Conservation (phyloP, 495 filamentous ascomycete species). For the Elaphomyces granulatus region DNA sequence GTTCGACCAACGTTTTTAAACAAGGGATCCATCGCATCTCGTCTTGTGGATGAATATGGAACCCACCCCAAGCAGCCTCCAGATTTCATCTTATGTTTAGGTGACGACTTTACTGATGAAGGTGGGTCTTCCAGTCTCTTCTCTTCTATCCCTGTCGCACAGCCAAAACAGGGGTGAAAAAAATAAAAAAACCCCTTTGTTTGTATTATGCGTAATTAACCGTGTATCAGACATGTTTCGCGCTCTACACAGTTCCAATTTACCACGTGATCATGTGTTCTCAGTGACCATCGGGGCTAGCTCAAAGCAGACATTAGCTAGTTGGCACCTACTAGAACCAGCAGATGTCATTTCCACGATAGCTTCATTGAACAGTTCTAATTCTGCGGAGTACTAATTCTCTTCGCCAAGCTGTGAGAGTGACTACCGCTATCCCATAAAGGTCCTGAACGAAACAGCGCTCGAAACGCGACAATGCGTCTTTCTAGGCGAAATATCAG, state of each 20-base stretch:
- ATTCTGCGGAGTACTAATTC: too few species aligned
- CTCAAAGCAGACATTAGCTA: slow-evolving; percentile 72
- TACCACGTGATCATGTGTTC: slow-evolving; percentile 54
- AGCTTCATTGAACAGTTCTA: slow-evolving; percentile 44
- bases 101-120: slow-evolving; percentile 96
- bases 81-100: slow-evolving; percentile 76
- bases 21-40: slow-evolving; percentile 84
- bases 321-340: slow-evolving; percentile 77
- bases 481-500: too few species aligned
- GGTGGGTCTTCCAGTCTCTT: slow-evolving; percentile 38
- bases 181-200: too few species aligned
- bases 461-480: too few species aligned
- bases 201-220: slow-evolving; percentile 3
- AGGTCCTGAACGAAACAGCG: too few species aligned
- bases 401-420: too few species aligned
- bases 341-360: slow-evolving; percentile 72
- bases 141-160: not conserved
- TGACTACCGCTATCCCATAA: too few species aligned
- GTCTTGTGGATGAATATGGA: slow-evolving; percentile 52
- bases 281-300: slow-evolving; percentile 77
- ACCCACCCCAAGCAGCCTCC: slow-evolving; percentile 36
- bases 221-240: slow-evolving; percentile 42
- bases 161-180: too few species aligned
- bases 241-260: slow-evolving; percentile 41
- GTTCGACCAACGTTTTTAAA: slow-evolving; percentile 94